phyloP scores from a whole-genome alignment of 2,329 filamentous ascomycete species.

The Neofusicoccum kwambonambiense region DNA sequence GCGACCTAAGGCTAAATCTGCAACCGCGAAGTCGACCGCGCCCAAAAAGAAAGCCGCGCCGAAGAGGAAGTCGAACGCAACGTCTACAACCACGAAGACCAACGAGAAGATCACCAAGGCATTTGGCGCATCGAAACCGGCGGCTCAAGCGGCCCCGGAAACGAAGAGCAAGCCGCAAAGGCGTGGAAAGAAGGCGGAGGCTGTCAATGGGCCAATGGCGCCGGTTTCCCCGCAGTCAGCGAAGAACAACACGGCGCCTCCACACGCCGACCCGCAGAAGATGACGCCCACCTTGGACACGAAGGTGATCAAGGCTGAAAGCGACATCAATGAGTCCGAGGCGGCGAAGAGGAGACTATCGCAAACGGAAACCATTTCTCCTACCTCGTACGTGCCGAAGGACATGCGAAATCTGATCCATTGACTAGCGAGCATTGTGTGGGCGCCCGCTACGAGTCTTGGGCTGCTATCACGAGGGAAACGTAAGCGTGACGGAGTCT shows the following conservation, averaged over 20 bases:
- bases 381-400: background rate
- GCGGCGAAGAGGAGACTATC: background rate
- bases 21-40: constrained; percentile 25
- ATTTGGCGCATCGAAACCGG: constrained; percentile 21
- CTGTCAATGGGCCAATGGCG: constrained; percentile 25
- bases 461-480: background rate
- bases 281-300: background rate
- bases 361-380: constrained; percentile 2
- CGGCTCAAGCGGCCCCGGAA: background rate
- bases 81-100: constrained; percentile 24
- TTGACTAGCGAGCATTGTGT: background rate
- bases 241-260: constrained; percentile 32
- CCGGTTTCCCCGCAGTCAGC: constrained; percentile 29
- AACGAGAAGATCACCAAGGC: constrained; percentile 26
- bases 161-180: background rate
- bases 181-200: constrained; percentile 9
- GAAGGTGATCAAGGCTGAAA: background rate
- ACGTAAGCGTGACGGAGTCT: constrained; percentile 11
- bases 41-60: constrained; percentile 24
- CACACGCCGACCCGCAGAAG: constrained; percentile 11
- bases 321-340: background rate
- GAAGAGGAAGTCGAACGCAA: constrained; percentile 27
- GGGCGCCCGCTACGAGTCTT: background rate
- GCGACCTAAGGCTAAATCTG: constrained; percentile 20
- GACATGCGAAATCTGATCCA: background rate